A percentile compares a stretch with the other conserved stretches of the same genome.
Conservation (phyloP, 495 filamentous ascomycete genomes). For the Annulohypoxylon moriforme region DNA sequence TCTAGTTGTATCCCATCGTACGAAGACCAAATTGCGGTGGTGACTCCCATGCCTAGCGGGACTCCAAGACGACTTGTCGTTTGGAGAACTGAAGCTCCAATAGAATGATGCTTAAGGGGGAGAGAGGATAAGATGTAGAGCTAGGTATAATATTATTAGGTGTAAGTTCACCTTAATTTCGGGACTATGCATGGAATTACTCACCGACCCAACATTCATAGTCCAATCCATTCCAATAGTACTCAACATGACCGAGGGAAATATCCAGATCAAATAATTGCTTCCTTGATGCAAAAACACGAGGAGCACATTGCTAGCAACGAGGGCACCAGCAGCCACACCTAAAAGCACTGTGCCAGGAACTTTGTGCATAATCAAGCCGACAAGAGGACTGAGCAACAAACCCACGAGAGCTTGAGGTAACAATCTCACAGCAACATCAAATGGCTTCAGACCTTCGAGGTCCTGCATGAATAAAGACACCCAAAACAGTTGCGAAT, state of each 20-base stretch:
- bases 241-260: constrained; percentile 50
- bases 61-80: constrained; percentile 51
- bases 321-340: constrained; percentile 43
- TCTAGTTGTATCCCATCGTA: constrained; percentile 33
- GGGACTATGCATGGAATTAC: background rate
- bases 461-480: constrained; percentile 55
- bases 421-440: constrained; percentile 49
- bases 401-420: constrained; percentile 52
- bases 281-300: constrained; percentile 48
- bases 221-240: constrained; percentile 55
- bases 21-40: constrained; percentile 50
- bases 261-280: constrained; percentile 52
- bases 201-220: constrained; percentile 55
- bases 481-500: constrained; percentile 54
- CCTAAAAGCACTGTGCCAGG: constrained; percentile 47
- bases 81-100: constrained; percentile 53
- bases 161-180: background rate
- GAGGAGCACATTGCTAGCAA: constrained; percentile 49
- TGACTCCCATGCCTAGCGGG: constrained; percentile 52
- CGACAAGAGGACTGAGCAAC: constrained; percentile 52
- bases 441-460: constrained; percentile 46
- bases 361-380: constrained; percentile 49
- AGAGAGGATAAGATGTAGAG: constrained; percentile 46
- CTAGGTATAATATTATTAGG: constrained; percentile 33
- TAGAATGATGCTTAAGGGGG: constrained; percentile 49